Base-by-base conservation (phyloP, 495 filamentous ascomycete genomes). In the Baudoinia panamericana region DNA sequence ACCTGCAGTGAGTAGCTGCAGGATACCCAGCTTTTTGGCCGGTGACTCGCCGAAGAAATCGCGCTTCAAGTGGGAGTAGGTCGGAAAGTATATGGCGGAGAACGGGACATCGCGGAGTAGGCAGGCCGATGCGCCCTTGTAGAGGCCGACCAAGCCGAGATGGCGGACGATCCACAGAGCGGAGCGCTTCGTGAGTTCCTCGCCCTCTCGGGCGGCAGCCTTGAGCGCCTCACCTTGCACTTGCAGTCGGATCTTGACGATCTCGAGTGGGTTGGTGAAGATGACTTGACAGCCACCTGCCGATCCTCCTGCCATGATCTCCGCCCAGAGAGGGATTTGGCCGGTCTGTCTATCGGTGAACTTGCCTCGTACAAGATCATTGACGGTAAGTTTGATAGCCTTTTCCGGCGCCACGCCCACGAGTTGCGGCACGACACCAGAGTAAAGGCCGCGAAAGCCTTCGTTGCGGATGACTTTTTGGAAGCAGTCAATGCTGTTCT, bases 361-460 rank as follows among this genome's bases (percentile, higher is more conserved):
- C 39, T 69, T 68, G 0, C 73, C 71, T 55, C 90, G 73, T 2
- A 93, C 82, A 26, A 97, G 63, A 55, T 97, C 92, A 59, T 97
- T 97, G 49, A 96, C 85, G 0, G 90, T 96, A 21, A 97, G 75
- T 63, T 97, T 97, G 64, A 97, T 97, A 37, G 90, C 90, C 66
- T 97, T 97, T 62, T 97, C 90, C 10, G 90, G 90, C 15, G 90
- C 90, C 31, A 97, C 90, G 59, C 90, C 90, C 28, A 97, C 84
- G 31, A 97, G 70, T 63, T 97, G 90, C 21, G 90, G 90, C 11
- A 94, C 63, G 23, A 97, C 81, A 54, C 90, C 90, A 33, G 85
- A 93, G 64, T 97, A 97, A 13, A 97, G 58, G 9, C 90, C 90
- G 32, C 61, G 67, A 59, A 92, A 73, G 45, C 90, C 90, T 60